phyloP scores from a whole-genome alignment of 1,139 yeast genomes.

The Saccharomyces hybrid region DNA sequence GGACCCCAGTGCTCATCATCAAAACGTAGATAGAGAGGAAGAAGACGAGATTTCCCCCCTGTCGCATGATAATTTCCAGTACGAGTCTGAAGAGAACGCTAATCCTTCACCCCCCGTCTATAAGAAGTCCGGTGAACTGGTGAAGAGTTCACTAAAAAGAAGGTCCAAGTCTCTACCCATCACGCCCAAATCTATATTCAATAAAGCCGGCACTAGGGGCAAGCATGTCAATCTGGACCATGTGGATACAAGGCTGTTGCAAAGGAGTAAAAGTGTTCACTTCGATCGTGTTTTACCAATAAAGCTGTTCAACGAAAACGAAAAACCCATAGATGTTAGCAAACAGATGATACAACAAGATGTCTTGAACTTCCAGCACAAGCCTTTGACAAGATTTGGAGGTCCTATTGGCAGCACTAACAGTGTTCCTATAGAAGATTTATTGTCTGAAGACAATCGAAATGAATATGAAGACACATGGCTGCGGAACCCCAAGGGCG shows the following conservation, averaged over 20 bases:
- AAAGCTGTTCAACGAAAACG: conserved; percentile 23
- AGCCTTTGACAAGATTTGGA: conserved; percentile 9
- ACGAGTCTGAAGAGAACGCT: not conserved
- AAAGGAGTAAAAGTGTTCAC: conserved; percentile 28
- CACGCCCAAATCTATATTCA: conserved; percentile 15
- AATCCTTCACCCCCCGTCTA: conserved; percentile 21
- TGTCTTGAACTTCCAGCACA: conserved; percentile 14
- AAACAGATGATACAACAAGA: conserved; percentile 7
- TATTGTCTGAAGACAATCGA: not conserved
- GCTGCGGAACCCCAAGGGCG: not conserved
- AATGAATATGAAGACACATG: not conserved
- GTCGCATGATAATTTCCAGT: not conserved
- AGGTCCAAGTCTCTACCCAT: conserved; percentile 28
- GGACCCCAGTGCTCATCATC: not conserved
- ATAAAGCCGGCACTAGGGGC: conserved; percentile 1
- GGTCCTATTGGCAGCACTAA: not conserved
- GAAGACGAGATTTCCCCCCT: not conserved
- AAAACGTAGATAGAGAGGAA: not conserved
- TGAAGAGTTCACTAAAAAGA: conserved; percentile 24
- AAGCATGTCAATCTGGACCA: conserved; percentile 1
- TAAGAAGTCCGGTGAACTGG: conserved; percentile 28
- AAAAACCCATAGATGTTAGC: conserved; percentile 22
- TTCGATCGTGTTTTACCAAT: conserved; percentile 26
- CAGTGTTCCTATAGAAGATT: not conserved
- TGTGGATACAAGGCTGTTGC: conserved; percentile 2